Conservation (phyloP, 2,329 filamentous ascomycete species). For the Colletotrichum agaves region DNA sequence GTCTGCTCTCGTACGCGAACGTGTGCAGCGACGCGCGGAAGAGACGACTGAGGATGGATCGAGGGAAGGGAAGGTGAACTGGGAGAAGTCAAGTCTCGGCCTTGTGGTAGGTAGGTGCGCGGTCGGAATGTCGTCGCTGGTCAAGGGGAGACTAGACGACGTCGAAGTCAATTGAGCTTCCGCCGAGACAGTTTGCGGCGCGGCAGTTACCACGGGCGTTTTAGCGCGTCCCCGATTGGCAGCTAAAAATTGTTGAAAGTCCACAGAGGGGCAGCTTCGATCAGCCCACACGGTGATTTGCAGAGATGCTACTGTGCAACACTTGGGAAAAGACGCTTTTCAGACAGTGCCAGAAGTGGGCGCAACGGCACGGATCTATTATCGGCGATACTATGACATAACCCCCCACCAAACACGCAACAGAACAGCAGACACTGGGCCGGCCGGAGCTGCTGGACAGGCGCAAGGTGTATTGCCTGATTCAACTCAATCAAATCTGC, state of each 20-base stretch:
- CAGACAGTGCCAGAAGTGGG: conserved; percentile 2
- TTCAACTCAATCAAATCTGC: conserved; percentile 37
- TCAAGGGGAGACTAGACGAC: background rate
- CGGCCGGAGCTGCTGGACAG: conserved; percentile 15
- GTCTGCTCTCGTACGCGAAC: background rate
- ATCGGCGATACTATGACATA: conserved; percentile 37
- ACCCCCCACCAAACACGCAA: conserved; percentile 35
- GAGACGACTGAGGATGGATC: background rate
- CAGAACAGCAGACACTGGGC: conserved; percentile 18
- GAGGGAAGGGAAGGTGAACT: background rate
- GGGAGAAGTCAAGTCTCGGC: conserved; percentile 5
- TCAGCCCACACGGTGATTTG: conserved; percentile 6
- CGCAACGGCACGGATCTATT: conserved; percentile 22
- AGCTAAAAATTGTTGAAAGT: conserved; percentile 39
- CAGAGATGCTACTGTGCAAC: background rate
- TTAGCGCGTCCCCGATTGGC: conserved; percentile 36
- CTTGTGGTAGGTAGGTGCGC: conserved; percentile 20
- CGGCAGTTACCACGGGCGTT: conserved; percentile 26
- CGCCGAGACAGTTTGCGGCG: conserved; percentile 26
- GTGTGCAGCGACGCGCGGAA: background rate
- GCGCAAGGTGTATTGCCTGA: conserved; percentile 31
- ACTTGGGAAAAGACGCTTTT: too few species aligned
- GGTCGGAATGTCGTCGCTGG: conserved; percentile 5
- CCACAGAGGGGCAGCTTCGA: conserved; percentile 38
- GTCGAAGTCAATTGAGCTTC: conserved; percentile 36